Evolutionary conservation across 2,329 filamentous ascomycete species (phyloP).

Genomic region (Aurifilum marmelostoma): DNA sequence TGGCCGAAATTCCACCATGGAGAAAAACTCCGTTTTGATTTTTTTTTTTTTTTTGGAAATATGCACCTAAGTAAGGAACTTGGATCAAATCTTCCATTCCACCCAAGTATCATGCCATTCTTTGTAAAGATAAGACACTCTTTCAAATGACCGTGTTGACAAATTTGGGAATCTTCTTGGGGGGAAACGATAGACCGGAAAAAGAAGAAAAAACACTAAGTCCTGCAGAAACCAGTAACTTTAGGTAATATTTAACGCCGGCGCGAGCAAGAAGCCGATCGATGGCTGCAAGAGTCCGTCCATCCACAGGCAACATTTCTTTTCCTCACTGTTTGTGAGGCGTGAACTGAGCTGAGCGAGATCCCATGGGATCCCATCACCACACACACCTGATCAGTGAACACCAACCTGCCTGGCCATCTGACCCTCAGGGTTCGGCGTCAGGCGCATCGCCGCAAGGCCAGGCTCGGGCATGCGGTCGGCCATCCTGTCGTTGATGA

Average conservation of each 20-base stretch:
- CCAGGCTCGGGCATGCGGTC: slow-evolving; percentile 57
- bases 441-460: slow-evolving; percentile 46
- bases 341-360: neutral
- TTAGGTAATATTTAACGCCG: neutral
- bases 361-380: too few relatives aligned
- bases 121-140: neutral
- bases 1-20: neutral
- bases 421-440: slow-evolving; percentile 53
- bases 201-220: neutral
- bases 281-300: neutral
- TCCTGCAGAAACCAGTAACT: neutral
- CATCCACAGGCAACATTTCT: neutral
- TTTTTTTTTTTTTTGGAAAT: neutral
- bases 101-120: neutral
- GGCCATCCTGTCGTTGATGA: slow-evolving; percentile 66
- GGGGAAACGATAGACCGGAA: neutral
- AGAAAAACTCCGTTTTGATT: neutral
- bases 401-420: slow-evolving; percentile 27
- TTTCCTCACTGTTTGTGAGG: too few relatives aligned
- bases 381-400: too few relatives aligned
- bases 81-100: neutral
- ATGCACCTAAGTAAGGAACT: neutral
- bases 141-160: neutral
- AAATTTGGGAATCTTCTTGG: neutral
- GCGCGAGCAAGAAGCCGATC: neutral